Base-by-base conservation (phyloP, 2,329 filamentous ascomycete genomes). In the Cercospora beticola region DNA sequence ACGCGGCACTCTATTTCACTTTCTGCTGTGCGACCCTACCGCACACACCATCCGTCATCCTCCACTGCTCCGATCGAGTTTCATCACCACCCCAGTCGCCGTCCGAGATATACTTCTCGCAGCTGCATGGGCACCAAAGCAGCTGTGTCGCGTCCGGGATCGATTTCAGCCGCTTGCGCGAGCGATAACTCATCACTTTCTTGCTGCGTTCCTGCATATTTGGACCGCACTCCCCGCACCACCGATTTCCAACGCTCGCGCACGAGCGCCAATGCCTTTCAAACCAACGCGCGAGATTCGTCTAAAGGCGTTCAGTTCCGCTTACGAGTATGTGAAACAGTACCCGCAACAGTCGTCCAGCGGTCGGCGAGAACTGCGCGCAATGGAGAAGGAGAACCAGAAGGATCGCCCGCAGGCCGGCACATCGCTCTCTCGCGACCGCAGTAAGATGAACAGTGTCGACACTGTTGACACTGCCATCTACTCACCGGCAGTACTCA, bases 261-360 rank as follows among this genome's bases (percentile, higher is more conserved):
- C 46, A 23, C 33, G 18, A 40, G 61, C 40, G 49, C 62, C 62
- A 46, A 64, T 64, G 62, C 31, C 62, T 12, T 57, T 30, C 46
- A 58, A 52, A 58, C 52, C 62, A 5, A 58, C 21, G 64, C 69
- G 68, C 56, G 68, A 73, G 58, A 23, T 72, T 46, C 65, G 67
- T 43, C 68, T 71, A 49, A 73, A 70, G 49, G 70, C 72, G 56
- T 73, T 73, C 70, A 70, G 70, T 65, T 66, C 70, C 52, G 70
- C 72, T 72, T 67, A 73, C 72, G 67, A 73, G 5, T 71, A 67
- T 62, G 60, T 61, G 23, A 43, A 57, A 69, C 72, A 75, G 73
- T 74, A 75, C 63, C 73, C 74, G 16, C 73, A 73, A 33, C 72
- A 73, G 49, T 71, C 74, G 23, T 68, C 70, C 59, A 72, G 72